phyloP scores from a whole-genome alignment of 2,329 filamentous ascomycete species.

The Stachybotrys chlorohalonatus region DNA sequence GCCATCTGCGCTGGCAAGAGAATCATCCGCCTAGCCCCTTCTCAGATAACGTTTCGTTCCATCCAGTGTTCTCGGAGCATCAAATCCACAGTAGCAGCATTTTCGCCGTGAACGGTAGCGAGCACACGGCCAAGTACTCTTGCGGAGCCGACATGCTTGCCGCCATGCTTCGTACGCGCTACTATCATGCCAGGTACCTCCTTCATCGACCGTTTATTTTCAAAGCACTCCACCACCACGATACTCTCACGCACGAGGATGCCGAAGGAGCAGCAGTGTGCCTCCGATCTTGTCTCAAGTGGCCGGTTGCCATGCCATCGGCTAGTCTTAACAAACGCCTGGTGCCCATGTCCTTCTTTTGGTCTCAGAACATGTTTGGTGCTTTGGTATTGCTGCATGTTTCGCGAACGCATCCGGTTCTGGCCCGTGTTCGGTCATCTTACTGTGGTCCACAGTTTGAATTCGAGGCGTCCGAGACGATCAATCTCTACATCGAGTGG shows the following conservation, averaged over 20 bases:
- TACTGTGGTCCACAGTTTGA: slow-evolving; percentile 41
- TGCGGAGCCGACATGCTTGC: slow-evolving; percentile 47
- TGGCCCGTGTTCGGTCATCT: slow-evolving; percentile 38
- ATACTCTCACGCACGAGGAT: slow-evolving; percentile 44
- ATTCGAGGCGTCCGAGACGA: slow-evolving; percentile 37
- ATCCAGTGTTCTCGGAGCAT: slow-evolving; percentile 10
- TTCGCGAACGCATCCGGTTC: slow-evolving; percentile 39
- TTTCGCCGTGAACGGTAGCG: slow-evolving; percentile 14
- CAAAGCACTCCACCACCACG: slow-evolving; percentile 49
- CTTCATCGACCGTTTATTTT: slow-evolving; percentile 50
- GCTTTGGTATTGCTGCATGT: slow-evolving; percentile 49
- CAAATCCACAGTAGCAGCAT: slow-evolving; percentile 10
- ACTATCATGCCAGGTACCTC: slow-evolving; percentile 50
- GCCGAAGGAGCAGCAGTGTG: slow-evolving; percentile 45
- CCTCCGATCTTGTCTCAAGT: slow-evolving; percentile 46
- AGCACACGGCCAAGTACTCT: slow-evolving; percentile 27
- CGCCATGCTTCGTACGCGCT: slow-evolving; percentile 47
- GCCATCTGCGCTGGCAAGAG: slow-evolving; percentile 48
- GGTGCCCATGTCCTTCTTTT: slow-evolving; percentile 50
- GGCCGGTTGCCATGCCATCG: slow-evolving; percentile 51
- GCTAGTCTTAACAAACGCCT: slow-evolving; percentile 48
- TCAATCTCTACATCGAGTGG: slow-evolving; percentile 48
- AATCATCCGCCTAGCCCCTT: slow-evolving; percentile 25
- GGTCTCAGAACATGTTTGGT: slow-evolving; percentile 52
- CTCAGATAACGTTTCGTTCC: slow-evolving; percentile 10